Evolutionary conservation across 176 grass and related monocot species (phyloP).

Genomic region (Oryza australiensis): DNA sequence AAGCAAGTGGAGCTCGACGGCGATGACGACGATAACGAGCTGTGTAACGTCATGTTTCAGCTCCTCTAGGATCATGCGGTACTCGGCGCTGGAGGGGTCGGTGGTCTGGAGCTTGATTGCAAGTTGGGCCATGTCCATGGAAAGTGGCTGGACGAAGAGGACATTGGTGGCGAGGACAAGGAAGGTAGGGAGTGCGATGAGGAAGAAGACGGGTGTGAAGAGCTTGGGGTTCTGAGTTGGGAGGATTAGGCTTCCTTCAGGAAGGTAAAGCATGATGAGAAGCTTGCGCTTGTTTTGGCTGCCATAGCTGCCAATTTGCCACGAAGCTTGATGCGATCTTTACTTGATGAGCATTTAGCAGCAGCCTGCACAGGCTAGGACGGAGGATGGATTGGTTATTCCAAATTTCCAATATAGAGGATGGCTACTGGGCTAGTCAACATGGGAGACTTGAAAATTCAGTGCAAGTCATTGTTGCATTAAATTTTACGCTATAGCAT

Average conservation of each 20-base stretch:
- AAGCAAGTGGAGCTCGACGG: not conserved
- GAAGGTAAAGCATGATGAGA: not conserved
- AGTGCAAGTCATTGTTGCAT: not conserved
- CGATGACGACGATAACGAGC: not conserved
- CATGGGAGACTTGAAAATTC: not conserved
- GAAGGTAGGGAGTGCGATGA: not conserved
- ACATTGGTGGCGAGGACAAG: not conserved
- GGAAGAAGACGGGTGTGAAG: conserved; percentile 22
- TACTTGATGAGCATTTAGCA: too few relatives aligned
- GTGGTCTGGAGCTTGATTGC: not conserved
- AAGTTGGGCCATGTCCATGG: not conserved
- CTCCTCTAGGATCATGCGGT: not conserved
- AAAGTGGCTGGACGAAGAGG: not conserved
- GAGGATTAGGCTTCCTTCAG: conserved; percentile 31
- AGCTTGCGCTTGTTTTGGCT: not conserved
- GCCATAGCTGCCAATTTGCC: not conserved
- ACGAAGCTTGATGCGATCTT: too few relatives aligned
- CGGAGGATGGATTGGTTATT: not conserved
- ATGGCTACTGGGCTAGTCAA: not conserved
- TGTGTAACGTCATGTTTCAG: not conserved
- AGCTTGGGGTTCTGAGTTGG: conserved; percentile 20
- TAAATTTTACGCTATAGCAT: too few relatives aligned
- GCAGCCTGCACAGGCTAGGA: too few relatives aligned
- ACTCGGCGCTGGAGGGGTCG: conserved; percentile 23
- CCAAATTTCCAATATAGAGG: not conserved